Evolutionary conservation across 2,329 filamentous ascomycete genomes (phyloP).

Genomic region (Sporothrix globosa): DNA sequence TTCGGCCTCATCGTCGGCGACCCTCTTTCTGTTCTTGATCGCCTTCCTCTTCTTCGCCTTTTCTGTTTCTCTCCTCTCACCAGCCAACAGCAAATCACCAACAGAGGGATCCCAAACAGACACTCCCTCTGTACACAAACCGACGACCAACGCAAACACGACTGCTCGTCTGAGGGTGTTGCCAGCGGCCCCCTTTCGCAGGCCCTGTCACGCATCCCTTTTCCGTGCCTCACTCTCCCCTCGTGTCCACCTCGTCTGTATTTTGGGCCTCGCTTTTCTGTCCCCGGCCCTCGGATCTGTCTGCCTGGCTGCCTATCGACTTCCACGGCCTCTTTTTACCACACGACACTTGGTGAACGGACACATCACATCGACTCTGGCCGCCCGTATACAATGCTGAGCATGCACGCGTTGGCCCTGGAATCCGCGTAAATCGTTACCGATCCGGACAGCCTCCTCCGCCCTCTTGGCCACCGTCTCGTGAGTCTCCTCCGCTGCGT

Average conservation of each 20-base stretch:
- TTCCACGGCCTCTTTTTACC: not conserved
- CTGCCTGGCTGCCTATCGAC: slow-evolving; percentile 16
- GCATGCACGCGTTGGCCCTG: slow-evolving; percentile 26
- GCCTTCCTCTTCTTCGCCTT: slow-evolving; percentile 13
- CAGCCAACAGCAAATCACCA: slow-evolving; percentile 17
- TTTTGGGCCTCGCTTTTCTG: not conserved
- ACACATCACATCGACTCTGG: not conserved
- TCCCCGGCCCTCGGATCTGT: not conserved
- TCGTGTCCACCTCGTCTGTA: not conserved
- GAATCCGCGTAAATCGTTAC: slow-evolving; percentile 18
- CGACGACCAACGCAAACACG: slow-evolving; percentile 2
- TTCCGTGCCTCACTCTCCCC: slow-evolving; percentile 15
- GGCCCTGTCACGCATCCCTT: slow-evolving; percentile 12
- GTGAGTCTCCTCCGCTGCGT: slow-evolving; percentile 8
- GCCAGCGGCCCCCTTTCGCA: slow-evolving; percentile 5
- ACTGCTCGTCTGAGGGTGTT: slow-evolving; percentile 21
- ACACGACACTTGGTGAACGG: not conserved
- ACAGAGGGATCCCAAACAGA: slow-evolving; percentile 3
- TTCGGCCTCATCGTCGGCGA: slow-evolving; percentile 28
- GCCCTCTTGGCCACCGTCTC: not conserved
- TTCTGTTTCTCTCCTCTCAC: slow-evolving; percentile 13
- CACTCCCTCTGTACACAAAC: not conserved
- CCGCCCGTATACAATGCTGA: slow-evolving; percentile 21
- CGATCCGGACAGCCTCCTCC: not conserved
- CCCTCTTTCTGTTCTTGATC: slow-evolving; percentile 4